These are phyloP conservation scores for Circinella minor DNA, from an alignment of 371 early-diverging fungal species.

Conservation along the genomic window DNA sequence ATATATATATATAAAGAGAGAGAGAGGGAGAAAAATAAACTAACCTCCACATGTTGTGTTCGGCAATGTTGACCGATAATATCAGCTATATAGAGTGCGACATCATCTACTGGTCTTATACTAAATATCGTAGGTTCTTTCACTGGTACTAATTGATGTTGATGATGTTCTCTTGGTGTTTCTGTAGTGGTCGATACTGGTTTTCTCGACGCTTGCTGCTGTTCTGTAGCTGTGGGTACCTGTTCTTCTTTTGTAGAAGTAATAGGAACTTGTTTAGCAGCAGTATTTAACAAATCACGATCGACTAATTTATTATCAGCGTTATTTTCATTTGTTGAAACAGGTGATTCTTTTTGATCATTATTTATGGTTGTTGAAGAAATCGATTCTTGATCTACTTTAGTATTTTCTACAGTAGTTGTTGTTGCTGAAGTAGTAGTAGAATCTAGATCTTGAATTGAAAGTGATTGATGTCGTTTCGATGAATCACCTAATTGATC, in stretches of 20 bases:
- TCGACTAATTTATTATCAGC: too few relatives aligned
- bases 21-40: background rate
- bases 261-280: too few relatives aligned
- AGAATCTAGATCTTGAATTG: background rate
- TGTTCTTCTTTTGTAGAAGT: background rate
- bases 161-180: background rate
- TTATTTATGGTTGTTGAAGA: background rate
- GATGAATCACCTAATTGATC: background rate
- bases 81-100: conserved; percentile 63
- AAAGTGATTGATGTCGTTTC: background rate
- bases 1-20: background rate
- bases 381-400: background rate
- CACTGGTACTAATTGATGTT: background rate
- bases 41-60: conserved; percentile 66
- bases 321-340: background rate
- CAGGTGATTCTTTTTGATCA: background rate
- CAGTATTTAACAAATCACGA: too few relatives aligned
- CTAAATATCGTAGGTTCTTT: conserved; percentile 46
- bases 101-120: conserved; percentile 58
- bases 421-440: background rate
- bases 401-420: too few relatives aligned
- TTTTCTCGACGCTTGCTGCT: background rate
- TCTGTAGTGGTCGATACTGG: background rate
- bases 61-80: conserved; percentile 61
- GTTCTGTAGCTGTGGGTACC: background rate